Evolutionary conservation across 129 eudicot species (phyloP).

Genomic region (Gnaphalium uliginosum): DNA sequence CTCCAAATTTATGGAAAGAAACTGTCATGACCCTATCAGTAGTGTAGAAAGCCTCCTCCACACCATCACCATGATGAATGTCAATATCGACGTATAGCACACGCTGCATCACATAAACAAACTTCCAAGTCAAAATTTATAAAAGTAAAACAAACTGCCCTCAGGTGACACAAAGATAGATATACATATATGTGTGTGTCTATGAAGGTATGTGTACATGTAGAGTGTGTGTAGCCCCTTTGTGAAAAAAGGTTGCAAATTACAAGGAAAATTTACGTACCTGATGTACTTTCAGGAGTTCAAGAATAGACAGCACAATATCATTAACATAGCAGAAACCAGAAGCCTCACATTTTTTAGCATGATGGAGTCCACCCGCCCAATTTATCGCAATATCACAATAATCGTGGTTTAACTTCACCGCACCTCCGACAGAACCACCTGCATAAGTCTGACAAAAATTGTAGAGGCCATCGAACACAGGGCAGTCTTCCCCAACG

Average conservation of each 20-base stretch:
- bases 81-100: slow-evolving; percentile 94
- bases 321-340: slow-evolving; percentile 82
- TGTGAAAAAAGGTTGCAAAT: neutral
- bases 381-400: slow-evolving; percentile 78
- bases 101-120: slow-evolving; percentile 57
- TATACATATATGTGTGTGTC: too few relatives aligned
- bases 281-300: slow-evolving; percentile 70
- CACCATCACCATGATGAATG: slow-evolving; percentile 99
- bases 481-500: slow-evolving; percentile 79
- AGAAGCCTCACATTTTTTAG: slow-evolving; percentile 83
- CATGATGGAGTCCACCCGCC: slow-evolving; percentile 88
- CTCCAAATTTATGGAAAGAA: slow-evolving; percentile 95
- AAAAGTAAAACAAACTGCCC: neutral
- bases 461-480: slow-evolving; percentile 70
- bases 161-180: neutral
- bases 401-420: slow-evolving; percentile 57
- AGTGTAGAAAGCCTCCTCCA: slow-evolving; percentile 94
- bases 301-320: slow-evolving; percentile 70
- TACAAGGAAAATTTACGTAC: slow-evolving; percentile 35
- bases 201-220: neutral
- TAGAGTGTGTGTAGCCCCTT: neutral
- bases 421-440: slow-evolving; percentile 80
- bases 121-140: neutral
- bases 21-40: slow-evolving; percentile 98
- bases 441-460: slow-evolving; percentile 82